phyloP scores from a whole-genome alignment of 306 rosid species.

The Cicer pinnatifidum region DNA sequence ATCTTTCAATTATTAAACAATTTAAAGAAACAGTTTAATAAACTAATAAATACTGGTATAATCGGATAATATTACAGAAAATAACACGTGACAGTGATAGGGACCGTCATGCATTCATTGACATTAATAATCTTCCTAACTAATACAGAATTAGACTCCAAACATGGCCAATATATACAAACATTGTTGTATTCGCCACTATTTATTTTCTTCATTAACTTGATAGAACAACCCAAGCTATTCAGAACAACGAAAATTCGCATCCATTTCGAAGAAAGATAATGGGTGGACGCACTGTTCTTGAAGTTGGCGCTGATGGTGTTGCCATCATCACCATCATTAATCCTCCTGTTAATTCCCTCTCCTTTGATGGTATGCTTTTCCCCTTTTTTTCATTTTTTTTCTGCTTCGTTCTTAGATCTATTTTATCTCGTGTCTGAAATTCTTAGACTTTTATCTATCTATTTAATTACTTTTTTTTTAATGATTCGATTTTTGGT shows the following conservation, averaged over 20 bases:
- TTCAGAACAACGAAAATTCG: not conserved
- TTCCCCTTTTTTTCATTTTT: not conserved
- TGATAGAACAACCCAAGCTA: not conserved
- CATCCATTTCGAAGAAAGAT: not conserved
- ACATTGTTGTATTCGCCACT: conserved; percentile 22
- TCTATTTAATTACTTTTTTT: not conserved
- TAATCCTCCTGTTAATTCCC: conserved; percentile 97
- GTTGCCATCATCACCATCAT: conserved; percentile 84
- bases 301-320: conserved; percentile 91
- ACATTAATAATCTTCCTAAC: no score
- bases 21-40: no score
- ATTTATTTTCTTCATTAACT: not conserved
- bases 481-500: not conserved
- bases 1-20: no score
- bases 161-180: not conserved
- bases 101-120: no score
- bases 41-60: no score
- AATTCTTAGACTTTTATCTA: not conserved
- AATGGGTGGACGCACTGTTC: conserved; percentile 60
- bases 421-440: not conserved
- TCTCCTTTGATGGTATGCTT: conserved; percentile 77
- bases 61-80: no score
- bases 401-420: not conserved
- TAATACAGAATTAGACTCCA: no score
- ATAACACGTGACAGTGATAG: no score